Evolutionary conservation across 2,329 filamentous ascomycete species (phyloP), one percentile per base, ranked within the genome.

Genomic region (Huntiella savannae): DNA sequence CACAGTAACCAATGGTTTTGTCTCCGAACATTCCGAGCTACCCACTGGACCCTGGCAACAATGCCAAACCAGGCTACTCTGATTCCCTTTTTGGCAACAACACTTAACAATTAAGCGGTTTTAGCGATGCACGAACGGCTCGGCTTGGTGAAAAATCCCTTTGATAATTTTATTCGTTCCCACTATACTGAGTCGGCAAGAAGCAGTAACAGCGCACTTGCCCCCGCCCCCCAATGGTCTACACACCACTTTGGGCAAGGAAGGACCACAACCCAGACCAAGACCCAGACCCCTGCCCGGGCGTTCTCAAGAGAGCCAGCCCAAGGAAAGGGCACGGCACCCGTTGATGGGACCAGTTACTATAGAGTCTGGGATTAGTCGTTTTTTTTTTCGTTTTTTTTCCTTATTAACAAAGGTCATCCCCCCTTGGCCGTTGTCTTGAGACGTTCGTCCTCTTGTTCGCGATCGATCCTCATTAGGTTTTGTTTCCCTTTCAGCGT

Each of bases 401-500:
- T 28, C 33, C 41, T 44, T 48, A 39, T 47, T 47, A 50, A 50
- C 44, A 45, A 50, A 41, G 35, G 13, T 19, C 39, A 33, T 28
- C 34, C 38, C 48, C 41, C 43, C 43, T 44, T 47, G 48, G 44
- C 35, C 35, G 22, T 28, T 28, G 15, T 32, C 40, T 37, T 38
- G 41, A 34, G 37, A 46, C 16, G 35, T 40, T 22, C 33, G 43
- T 41, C 37, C 38, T 33, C 10, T 40, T 36, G 43, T 43, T 46
- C 43, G 43, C 44, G 39, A 49, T 49, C 28, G 47, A 49, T 49
- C 48, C 48, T 49, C 22, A 40, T 40, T 43, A 46, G 40, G 48
- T 33, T 40, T 33, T 43, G 17, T 45, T 28, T 28, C 40, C 35
- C 40, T 19, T 35, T 43, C 41, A 43, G 48, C 43, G 40, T 46